Evolutionary conservation across 2,329 filamentous ascomycete genomes (phyloP).

Genomic region (Pyrenochaeta sp.): DNA sequence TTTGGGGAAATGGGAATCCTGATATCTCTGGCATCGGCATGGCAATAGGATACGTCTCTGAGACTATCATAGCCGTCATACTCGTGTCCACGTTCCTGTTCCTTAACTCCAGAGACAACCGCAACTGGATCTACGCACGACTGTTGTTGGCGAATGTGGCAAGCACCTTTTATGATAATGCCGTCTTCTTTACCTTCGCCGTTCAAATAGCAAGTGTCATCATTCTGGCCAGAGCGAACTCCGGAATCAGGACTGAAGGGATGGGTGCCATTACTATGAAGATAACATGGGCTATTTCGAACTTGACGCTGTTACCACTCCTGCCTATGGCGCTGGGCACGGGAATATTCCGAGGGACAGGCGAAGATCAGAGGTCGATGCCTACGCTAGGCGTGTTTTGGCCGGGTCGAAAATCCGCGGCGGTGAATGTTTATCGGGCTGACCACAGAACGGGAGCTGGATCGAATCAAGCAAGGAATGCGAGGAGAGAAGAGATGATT

Average conservation of each 20-base stretch:
- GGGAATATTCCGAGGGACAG: too few species aligned
- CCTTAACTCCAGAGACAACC: too few species aligned
- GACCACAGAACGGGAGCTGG: background rate
- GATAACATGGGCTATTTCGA: constrained; percentile 29
- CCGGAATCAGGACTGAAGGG: constrained; percentile 25
- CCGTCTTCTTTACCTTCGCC: constrained; percentile 31
- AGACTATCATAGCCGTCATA: constrained; percentile 17
- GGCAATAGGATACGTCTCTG: constrained; percentile 30
- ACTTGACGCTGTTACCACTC: constrained; percentile 29
- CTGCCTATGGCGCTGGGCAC: constrained; percentile 8
- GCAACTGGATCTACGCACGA: too few species aligned
- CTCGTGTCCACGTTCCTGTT: background rate
- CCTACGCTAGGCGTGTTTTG: constrained; percentile 1
- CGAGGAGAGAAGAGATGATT: background rate
- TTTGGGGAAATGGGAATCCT: constrained; percentile 34
- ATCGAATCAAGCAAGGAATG: background rate
- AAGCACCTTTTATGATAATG: constrained; percentile 24
- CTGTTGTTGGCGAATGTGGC: constrained; percentile 8
- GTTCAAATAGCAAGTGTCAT: constrained; percentile 33
- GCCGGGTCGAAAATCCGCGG: background rate
- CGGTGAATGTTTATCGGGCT: background rate
- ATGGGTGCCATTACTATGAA: constrained; percentile 34
- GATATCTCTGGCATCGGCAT: constrained; percentile 35
- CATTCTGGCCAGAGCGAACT: constrained; percentile 24
- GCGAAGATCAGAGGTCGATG: too few species aligned